A percentile compares a stretch with the other conserved stretches of the same genome.
Conservation (phyloP, 768 basidiomycete genomes). For the Serendipita sp. region DNA sequence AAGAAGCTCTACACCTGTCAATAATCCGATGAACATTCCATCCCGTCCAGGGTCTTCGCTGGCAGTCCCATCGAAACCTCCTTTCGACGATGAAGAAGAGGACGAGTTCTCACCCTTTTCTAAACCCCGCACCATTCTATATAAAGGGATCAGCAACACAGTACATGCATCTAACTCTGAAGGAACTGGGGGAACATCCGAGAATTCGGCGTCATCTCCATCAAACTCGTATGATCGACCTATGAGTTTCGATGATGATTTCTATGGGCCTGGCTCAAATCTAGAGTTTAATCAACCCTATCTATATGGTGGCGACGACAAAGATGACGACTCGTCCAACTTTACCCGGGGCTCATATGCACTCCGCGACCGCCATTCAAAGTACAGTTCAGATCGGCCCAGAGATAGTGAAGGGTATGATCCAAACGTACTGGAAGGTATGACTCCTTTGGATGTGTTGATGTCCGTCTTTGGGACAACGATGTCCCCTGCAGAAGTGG, state of each 20-base stretch:
- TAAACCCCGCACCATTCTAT: slow-evolving; percentile 28
- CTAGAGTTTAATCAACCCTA: slow-evolving; percentile 17
- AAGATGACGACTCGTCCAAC: not conserved
- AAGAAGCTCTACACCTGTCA: not conserved
- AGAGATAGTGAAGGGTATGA: slow-evolving; percentile 32
- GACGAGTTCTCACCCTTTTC: slow-evolving; percentile 73
- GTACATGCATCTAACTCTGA: slow-evolving; percentile 28
- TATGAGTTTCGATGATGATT: slow-evolving; percentile 2
- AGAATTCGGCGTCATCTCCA: slow-evolving; percentile 23
- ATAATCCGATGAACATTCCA: slow-evolving; percentile 29
- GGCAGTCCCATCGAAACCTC: slow-evolving; percentile 8
- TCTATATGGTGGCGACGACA: slow-evolving; percentile 16
- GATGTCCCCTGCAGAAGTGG: slow-evolving; percentile 76
- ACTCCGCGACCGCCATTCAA: not conserved
- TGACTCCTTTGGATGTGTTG: slow-evolving; percentile 96
- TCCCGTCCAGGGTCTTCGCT: slow-evolving; percentile 35
- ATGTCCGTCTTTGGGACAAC: slow-evolving; percentile 85
- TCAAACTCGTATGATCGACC: slow-evolving; percentile 9
- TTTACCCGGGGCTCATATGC: not conserved
- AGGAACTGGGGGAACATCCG: slow-evolving; percentile 25
- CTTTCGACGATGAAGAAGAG: slow-evolving; percentile 29
- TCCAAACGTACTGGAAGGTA: slow-evolving; percentile 64
- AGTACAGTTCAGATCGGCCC: slow-evolving; percentile 9
- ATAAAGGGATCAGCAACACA: slow-evolving; percentile 42
- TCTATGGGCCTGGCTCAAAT: slow-evolving; percentile 15